These are phyloP conservation scores for Claviceps arundinis DNA, from an alignment of 2,329 filamentous ascomycete genomes.

Conservation along the genomic window DNA sequence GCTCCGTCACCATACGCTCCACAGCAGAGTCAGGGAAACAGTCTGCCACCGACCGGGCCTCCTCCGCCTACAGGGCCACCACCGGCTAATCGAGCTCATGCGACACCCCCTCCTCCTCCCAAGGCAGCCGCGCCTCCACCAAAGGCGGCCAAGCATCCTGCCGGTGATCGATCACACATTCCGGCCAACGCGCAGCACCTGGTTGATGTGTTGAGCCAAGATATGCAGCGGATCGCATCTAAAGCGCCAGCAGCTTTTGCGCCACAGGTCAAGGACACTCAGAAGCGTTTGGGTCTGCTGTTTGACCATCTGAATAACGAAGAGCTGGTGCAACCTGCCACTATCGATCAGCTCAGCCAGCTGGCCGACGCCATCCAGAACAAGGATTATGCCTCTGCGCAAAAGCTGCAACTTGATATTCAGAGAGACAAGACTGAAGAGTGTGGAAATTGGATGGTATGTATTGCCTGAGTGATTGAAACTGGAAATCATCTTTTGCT, in stretches of 20 bases:
- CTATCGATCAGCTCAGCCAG: slow-evolving; percentile 51
- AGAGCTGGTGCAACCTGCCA: slow-evolving; percentile 72
- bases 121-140: slow-evolving; percentile 36
- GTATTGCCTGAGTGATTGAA: slow-evolving; percentile 13
- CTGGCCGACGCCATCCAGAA: slow-evolving; percentile 53
- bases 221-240: slow-evolving; percentile 79
- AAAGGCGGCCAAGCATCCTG: slow-evolving; percentile 54
- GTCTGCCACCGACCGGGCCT: slow-evolving; percentile 22
- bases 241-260: slow-evolving; percentile 80
- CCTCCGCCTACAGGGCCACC: slow-evolving; percentile 26
- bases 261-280: slow-evolving; percentile 81
- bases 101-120: slow-evolving; percentile 34
- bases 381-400: slow-evolving; percentile 56
- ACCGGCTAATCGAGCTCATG: slow-evolving; percentile 16
- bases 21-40: slow-evolving; percentile 29
- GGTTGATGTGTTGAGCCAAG: slow-evolving; percentile 65
- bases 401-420: slow-evolving; percentile 59
- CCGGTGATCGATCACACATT: slow-evolving; percentile 85
- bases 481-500: not conserved
- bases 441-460: slow-evolving; percentile 79
- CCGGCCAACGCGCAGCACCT: slow-evolving; percentile 62
- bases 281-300: slow-evolving; percentile 83
- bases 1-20: slow-evolving; percentile 21
- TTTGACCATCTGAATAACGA: slow-evolving; percentile 97
- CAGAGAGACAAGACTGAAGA: slow-evolving; percentile 66